phyloP scores from a whole-genome alignment of 2,329 filamentous ascomycete genomes.

The Bipolaris gigantea region DNA sequence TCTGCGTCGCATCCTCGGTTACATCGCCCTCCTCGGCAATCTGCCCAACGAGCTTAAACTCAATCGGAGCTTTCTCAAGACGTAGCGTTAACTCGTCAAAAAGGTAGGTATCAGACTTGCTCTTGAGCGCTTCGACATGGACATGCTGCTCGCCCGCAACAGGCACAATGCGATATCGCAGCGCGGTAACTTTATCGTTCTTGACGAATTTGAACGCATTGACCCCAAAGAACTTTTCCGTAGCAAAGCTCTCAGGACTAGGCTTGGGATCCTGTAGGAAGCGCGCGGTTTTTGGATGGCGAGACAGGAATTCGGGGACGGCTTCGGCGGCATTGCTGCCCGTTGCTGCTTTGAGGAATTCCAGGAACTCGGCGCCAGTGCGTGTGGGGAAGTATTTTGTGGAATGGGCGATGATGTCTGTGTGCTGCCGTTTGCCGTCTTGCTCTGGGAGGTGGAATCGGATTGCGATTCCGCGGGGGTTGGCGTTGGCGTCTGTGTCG shows the following conservation, averaged over 20 bases:
- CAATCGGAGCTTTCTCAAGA: slow-evolving; percentile 43
- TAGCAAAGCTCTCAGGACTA: slow-evolving; percentile 53
- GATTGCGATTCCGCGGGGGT: slow-evolving; percentile 52
- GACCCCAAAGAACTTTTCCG: slow-evolving; percentile 53
- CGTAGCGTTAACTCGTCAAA: slow-evolving; percentile 52
- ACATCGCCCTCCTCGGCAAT: slow-evolving; percentile 54
- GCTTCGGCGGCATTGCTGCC: slow-evolving; percentile 34
- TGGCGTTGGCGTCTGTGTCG: slow-evolving; percentile 52
- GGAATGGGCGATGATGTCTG: slow-evolving; percentile 59
- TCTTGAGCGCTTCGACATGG: slow-evolving; percentile 43
- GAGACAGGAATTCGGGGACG: slow-evolving; percentile 49
- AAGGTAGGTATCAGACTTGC: slow-evolving; percentile 50
- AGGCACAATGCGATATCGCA: slow-evolving; percentile 57
- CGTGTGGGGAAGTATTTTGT: slow-evolving; percentile 56
- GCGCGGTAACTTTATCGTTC: slow-evolving; percentile 48
- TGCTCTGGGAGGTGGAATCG: slow-evolving; percentile 54
- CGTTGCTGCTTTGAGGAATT: slow-evolving; percentile 49
- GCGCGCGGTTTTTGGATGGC: slow-evolving; percentile 51
- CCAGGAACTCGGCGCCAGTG: slow-evolving; percentile 57
- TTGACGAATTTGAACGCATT: slow-evolving; percentile 54
- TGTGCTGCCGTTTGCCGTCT: slow-evolving; percentile 51
- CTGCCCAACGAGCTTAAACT: slow-evolving; percentile 56
- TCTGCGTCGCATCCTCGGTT: slow-evolving; percentile 53
- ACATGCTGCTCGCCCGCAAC: slow-evolving; percentile 48
- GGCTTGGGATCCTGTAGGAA: slow-evolving; percentile 57